Conservation (phyloP, 1,284 basidiomycete species). For the Tilletia indica region DNA sequence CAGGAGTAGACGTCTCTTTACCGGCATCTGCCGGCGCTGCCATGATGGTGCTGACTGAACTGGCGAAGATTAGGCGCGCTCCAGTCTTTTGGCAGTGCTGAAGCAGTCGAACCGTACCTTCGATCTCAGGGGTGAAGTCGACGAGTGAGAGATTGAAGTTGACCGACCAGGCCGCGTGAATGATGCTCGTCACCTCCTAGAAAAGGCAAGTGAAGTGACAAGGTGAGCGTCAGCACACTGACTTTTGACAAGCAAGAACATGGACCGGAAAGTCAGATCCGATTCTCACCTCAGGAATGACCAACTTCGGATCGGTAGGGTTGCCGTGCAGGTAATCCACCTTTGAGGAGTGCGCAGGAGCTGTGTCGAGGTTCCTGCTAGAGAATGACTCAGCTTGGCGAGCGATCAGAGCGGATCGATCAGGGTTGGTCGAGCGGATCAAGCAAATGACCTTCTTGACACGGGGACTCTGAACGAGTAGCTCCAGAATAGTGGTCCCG, state of each 20-base stretch:
- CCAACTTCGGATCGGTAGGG: not conserved
- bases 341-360: not conserved
- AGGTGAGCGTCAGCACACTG: not conserved
- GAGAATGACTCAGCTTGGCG: not conserved
- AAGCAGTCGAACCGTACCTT: slow-evolving; percentile 1
- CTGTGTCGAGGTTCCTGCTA: not conserved
- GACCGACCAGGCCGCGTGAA: slow-evolving; percentile 11
- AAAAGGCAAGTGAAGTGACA: not conserved
- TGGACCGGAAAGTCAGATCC: no score
- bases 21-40: not conserved
- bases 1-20: not conserved
- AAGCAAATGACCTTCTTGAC: slow-evolving; percentile 16
- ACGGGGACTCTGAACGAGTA: not conserved
- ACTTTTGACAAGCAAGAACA: no score
- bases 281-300: no score
- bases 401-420: not conserved
- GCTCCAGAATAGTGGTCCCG: slow-evolving; percentile 4
- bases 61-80: not conserved
- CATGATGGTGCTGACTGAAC: slow-evolving; percentile 7
- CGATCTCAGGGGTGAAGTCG: slow-evolving; percentile 16
- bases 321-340: not conserved
- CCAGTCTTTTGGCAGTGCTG: not conserved
- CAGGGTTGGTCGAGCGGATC: not conserved
- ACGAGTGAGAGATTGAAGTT: slow-evolving; percentile 10
- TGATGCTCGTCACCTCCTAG: not conserved